Conservation (phyloP, 2,329 filamentous ascomycete species). For the Phialophora chinensis region DNA sequence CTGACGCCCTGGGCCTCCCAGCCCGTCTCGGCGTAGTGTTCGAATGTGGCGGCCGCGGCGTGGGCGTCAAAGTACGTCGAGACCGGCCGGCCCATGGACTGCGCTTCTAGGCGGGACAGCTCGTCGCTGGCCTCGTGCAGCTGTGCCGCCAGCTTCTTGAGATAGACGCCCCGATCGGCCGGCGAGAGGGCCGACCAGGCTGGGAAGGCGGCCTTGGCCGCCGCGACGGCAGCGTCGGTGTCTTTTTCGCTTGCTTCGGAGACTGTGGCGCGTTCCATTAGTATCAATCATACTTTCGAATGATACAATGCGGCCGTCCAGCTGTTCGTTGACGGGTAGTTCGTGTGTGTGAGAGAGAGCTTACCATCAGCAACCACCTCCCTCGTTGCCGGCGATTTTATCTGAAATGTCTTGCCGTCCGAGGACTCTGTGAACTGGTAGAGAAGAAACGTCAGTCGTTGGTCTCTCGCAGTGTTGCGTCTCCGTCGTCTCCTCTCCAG, state of each 20-base stretch:
- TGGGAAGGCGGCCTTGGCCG: constrained; percentile 48
- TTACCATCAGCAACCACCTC: constrained; percentile 43
- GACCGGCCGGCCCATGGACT: constrained; percentile 46
- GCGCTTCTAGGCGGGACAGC: constrained; percentile 46
- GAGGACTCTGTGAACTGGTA: constrained; percentile 42
- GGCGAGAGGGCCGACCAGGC: constrained; percentile 48
- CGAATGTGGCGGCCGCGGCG: constrained; percentile 28
- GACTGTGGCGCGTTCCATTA: constrained; percentile 31
- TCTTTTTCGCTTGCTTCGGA: constrained; percentile 45
- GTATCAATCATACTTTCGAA: not conserved
- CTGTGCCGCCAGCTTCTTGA: constrained; percentile 45
- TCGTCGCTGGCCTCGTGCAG: constrained; percentile 43
- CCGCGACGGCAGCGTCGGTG: constrained; percentile 46
- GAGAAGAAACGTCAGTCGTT: not conserved
- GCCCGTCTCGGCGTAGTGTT: constrained; percentile 34
- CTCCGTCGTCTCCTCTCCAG: not conserved
- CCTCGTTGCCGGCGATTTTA: constrained; percentile 43
- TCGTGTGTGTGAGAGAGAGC: not conserved
- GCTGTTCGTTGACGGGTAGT: no score
- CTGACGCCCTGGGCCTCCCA: constrained; percentile 38
- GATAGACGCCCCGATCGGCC: constrained; percentile 42
- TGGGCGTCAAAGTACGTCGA: constrained; percentile 28
- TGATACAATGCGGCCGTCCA: no score
- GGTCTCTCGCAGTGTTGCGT: no score
- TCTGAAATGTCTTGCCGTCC: constrained; percentile 42